Percentiles rank a stretch among this genome's conserved stretches.
These are phyloP conservation scores for Aciculosporium take DNA, from an alignment of 2,329 filamentous ascomycete genomes.

Conservation along the genomic window DNA sequence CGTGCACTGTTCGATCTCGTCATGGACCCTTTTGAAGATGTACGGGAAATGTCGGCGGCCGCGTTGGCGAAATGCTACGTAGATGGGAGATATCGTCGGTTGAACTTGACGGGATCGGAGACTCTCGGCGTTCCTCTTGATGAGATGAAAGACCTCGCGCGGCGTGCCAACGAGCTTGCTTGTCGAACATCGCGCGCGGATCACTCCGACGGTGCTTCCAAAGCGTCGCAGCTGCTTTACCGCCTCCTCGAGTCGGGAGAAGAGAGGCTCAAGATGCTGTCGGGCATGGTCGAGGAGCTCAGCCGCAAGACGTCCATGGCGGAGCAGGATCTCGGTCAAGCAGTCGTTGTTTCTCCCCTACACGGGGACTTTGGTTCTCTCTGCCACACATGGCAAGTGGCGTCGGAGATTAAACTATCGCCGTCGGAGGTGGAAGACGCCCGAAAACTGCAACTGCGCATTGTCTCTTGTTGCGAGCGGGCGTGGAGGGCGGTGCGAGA, in stretches of 20 bases:
- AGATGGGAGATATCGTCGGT: constrained; percentile 19
- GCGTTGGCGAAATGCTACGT: constrained; percentile 37
- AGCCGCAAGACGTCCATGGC: constrained; percentile 51
- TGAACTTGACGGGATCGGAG: constrained; percentile 10
- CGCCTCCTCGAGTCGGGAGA: constrained; percentile 33
- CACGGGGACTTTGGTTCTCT: constrained; percentile 58
- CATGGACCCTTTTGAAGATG: constrained; percentile 86
- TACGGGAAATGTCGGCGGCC: constrained; percentile 45
- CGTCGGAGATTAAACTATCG: constrained; percentile 27
- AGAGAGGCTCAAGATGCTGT: constrained; percentile 36
- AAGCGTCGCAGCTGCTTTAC: constrained; percentile 57
- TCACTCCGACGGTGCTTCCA: constrained; percentile 80
- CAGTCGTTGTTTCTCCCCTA: constrained; percentile 51
- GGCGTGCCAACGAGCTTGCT: constrained; percentile 42
- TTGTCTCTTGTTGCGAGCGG: constrained; percentile 46
- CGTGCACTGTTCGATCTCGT: constrained; percentile 63
- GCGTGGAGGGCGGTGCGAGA: constrained; percentile 66
- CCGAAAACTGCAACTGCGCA: constrained; percentile 33
- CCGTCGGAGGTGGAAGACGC: constrained; percentile 22
- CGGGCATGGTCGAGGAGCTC: constrained; percentile 43
- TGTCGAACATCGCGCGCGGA: constrained; percentile 69
- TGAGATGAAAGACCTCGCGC: constrained; percentile 33
- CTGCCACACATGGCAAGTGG: constrained; percentile 40
- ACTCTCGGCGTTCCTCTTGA: constrained; percentile 9
- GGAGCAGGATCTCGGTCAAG: constrained; percentile 48